These are phyloP conservation scores for Fusarium austroafricanum DNA, from an alignment of 2,329 filamentous ascomycete genomes.

Conservation along the genomic window DNA sequence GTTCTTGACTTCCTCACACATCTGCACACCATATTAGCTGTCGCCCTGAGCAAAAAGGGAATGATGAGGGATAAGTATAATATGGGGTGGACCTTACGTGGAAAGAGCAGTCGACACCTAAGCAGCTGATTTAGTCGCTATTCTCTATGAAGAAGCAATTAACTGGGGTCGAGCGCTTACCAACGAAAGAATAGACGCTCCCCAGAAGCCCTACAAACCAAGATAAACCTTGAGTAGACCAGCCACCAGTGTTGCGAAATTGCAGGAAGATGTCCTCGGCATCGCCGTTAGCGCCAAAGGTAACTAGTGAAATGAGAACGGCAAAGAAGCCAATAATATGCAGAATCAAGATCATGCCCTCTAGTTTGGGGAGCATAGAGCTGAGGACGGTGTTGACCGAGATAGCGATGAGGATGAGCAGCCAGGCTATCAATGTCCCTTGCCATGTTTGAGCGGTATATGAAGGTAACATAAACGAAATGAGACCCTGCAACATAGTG, in stretches of 20 bases:
- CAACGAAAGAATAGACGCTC: constrained; percentile 32
- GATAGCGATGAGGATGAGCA: constrained; percentile 55
- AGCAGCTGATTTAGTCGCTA: constrained; percentile 9
- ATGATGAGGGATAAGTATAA: background rate
- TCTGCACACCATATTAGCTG: background rate
- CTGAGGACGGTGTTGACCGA: constrained; percentile 51
- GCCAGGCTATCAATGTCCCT: constrained; percentile 48
- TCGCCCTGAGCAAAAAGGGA: background rate
- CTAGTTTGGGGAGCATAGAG: constrained; percentile 50
- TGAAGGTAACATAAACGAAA: constrained; percentile 21
- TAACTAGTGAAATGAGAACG: constrained; percentile 50
- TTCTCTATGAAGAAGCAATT: background rate
- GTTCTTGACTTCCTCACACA: constrained; percentile 38
- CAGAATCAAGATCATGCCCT: constrained; percentile 54
- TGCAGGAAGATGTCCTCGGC: constrained; percentile 45
- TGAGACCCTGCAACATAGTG: constrained; percentile 42
- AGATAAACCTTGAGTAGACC: constrained; percentile 30
- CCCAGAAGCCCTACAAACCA: constrained; percentile 35
- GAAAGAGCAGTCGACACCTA: constrained; percentile 32
- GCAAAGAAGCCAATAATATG: constrained; percentile 59
- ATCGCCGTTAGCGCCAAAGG: constrained; percentile 43
- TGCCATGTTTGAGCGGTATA: constrained; percentile 42
- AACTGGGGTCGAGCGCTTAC: constrained; percentile 1
- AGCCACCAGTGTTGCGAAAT: constrained; percentile 39
- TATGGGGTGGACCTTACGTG: constrained; percentile 3